Evolutionary conservation across 192 early-diverging fungal genomes (phyloP), one percentile per base, ranked within the genome.

Genomic region (Backusella parvicylindrica): DNA sequence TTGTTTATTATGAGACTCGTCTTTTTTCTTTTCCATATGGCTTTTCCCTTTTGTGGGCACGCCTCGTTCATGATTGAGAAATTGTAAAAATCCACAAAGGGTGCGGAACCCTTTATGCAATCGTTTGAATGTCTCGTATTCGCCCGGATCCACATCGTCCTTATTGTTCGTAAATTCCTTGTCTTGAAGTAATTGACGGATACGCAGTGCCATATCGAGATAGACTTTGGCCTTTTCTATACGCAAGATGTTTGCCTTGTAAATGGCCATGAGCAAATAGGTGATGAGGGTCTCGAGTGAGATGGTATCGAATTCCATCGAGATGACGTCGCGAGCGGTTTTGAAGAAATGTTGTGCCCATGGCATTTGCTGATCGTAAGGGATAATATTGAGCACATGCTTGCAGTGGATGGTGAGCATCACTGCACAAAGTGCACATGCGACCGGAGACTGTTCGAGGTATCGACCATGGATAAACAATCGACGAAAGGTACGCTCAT

Each of bases 351-450:
- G 68, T 7, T 63, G 65, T 3, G 43, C 66, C 7, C 26, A 26
- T 16, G 23, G 1, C 9, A 68, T 36, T 3, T 68, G 70, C 6
- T 77, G 28, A 16, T 41, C 21, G 53, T 50, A 41, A 13, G 71
- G 36, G 3, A 77, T n/a, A 33, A 73, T 32, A 6, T 0, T 13
- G 7, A 68, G 30, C 30, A 33, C 28, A 47, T 77, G 76, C 15
- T 71, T 37, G 15, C 76, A 77, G 13, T 64, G 70, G 49, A 77
- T 77, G 1, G 76, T 73, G 2, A 71, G 47, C 1, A 73, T 40
- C 2, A 56, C 70, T 23, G 76, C 71, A 60, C 70, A 56, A 13
- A 77, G 35, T 2, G 65, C 76, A 53, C 65, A 77, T 11, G 72
- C 71, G 1, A 50, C 71, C 2, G 64, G 47, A 26, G 71, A 77